Evolutionary conservation across 2,329 filamentous ascomycete genomes (phyloP), one percentile per base, ranked within the genome.

Genomic region (Fusarium chaquense): DNA sequence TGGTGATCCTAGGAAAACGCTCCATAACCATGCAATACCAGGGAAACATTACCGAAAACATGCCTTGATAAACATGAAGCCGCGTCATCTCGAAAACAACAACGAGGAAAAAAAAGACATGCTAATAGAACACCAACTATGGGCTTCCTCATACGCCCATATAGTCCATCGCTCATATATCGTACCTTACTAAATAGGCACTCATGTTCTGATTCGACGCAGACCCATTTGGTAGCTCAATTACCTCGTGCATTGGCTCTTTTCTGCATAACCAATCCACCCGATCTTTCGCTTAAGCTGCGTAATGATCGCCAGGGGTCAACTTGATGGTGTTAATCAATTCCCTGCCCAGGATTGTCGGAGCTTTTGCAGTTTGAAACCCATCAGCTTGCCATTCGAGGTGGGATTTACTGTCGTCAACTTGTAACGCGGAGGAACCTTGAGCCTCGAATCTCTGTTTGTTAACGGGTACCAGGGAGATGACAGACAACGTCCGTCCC

Each of bases 261-360:
- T 67, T 62, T 52, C 20, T 52, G 36, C 26, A 47, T 45, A 60
- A 28, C 28, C 24, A 50, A 51, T 26, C 57, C 57, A 41, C 36
- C 51, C 66, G 61, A 75, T 75, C 67, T 73, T 73, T 52, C 64
- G 70, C 67, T 69, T 72, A 73, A 36, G 55, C 63, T 58, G 47
- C 38, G 54, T 50, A 71, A 58, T 69, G 70, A 72, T 71, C 58
- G 63, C 62, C 63, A 68, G 72, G 72, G 62, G 46, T 52, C 24
- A 38, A n/a, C 49, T 18, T 52, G 24, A 52, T 30, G 49, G 35
- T 51, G 26, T 68, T 56, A 55, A 61, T 57, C 53, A 46, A 62
- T 50, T 57, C 58, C 62, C 44, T 56, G 58, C 47, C 49, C 62
- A 49, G 52, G 66, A 47, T 46, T 72, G 70, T 58, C 58, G 47